Evolutionary conservation across 495 filamentous ascomycete genomes (phyloP).

Genomic region (Hyaloscypha hepaticicola): DNA sequence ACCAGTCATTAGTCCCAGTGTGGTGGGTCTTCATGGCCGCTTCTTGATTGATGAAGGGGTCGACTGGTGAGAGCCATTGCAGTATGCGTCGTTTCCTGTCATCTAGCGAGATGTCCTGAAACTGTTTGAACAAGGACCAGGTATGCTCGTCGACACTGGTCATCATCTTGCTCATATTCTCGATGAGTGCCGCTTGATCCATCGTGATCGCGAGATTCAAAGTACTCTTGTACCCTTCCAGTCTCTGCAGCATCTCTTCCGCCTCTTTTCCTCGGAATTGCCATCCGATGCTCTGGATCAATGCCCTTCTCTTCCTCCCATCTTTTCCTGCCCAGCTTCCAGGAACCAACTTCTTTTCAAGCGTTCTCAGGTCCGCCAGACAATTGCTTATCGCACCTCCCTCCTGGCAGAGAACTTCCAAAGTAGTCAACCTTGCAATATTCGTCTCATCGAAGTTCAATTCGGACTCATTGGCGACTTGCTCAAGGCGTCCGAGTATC

Average conservation of each 20-base stretch:
- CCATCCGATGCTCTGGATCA: background rate
- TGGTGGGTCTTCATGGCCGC: slow-evolving; percentile 20
- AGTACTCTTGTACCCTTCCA: background rate
- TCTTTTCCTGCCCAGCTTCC: background rate
- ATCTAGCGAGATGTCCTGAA: background rate
- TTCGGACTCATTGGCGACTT: background rate
- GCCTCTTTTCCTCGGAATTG: background rate
- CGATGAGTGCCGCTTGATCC: background rate
- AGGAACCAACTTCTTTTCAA: background rate
- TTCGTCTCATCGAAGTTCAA: background rate
- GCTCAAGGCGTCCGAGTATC: background rate
- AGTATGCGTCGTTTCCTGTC: background rate
- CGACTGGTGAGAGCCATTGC: slow-evolving; percentile 30
- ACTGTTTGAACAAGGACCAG: background rate
- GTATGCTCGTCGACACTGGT: background rate
- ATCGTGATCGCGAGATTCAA: background rate
- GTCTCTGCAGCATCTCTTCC: background rate
- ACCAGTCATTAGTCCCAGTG: slow-evolving; percentile 33
- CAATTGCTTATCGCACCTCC: background rate
- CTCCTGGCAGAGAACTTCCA: background rate
- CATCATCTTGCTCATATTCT: background rate
- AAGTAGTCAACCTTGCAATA: background rate
- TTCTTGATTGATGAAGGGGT: slow-evolving; percentile 30
- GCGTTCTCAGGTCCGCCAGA: background rate
- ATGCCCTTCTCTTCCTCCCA: background rate